phyloP scores from a whole-genome alignment of 129 eudicot species.

The Erigeron canadensis region DNA sequence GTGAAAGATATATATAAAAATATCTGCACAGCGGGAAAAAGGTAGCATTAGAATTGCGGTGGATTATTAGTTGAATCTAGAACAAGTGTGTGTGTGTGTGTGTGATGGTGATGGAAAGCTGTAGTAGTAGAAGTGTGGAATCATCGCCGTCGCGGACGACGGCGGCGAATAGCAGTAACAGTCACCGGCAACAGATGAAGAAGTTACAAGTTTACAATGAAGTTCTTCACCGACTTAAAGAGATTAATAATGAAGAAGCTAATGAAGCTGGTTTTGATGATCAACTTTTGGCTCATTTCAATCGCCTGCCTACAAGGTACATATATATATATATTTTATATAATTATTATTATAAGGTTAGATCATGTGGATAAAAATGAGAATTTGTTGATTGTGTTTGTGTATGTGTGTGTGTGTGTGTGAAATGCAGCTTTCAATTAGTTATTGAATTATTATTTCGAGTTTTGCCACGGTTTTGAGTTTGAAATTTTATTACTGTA shows the following conservation, averaged over 20 bases:
- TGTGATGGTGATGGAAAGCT: constrained; percentile 73
- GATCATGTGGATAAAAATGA: background rate
- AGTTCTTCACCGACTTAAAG: constrained; percentile 82
- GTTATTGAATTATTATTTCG: too few relatives aligned
- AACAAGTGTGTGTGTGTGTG: background rate
- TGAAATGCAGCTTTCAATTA: constrained; percentile 3
- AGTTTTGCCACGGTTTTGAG: too few relatives aligned
- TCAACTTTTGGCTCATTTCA: constrained; percentile 93
- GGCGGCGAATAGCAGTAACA: constrained; percentile 22
- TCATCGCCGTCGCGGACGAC: constrained; percentile 42
- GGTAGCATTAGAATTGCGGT: constrained; percentile 28
- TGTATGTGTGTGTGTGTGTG: constrained; percentile 12
- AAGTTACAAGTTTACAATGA: constrained; percentile 94
- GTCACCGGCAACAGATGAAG: constrained; percentile 57
- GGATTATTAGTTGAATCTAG: too few relatives aligned
- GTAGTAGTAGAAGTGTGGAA: constrained; percentile 71
- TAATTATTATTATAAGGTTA: constrained; percentile 9
- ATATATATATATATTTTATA: too few relatives aligned
- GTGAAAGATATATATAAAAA: background rate
- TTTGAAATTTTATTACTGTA: too few relatives aligned
- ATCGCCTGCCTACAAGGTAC: constrained; percentile 93
- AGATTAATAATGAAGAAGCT: constrained; percentile 50
- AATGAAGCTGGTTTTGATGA: constrained; percentile 71
- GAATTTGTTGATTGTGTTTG: background rate
- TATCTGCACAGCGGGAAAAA: constrained; percentile 17